phyloP scores from a whole-genome alignment of 2,329 filamentous ascomycete genomes.

The Fusarium tupiense region DNA sequence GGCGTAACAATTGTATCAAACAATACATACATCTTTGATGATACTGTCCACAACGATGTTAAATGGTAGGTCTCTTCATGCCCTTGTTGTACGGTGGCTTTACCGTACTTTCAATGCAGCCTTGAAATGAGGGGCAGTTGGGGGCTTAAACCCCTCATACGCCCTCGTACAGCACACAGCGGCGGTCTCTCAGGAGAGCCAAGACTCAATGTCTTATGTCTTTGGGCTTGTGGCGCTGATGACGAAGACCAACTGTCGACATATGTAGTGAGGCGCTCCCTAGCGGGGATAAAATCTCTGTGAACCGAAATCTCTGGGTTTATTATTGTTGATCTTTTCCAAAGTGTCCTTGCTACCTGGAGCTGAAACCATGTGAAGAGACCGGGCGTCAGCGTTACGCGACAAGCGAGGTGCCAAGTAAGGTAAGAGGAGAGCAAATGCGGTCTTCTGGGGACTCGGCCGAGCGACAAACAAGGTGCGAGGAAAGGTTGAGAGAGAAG shows the following conservation, averaged over 20 bases:
- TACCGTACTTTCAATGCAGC: neutral
- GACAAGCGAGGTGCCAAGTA: conserved; percentile 17
- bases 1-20: neutral
- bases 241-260: conserved; percentile 12
- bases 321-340: conserved; percentile 37
- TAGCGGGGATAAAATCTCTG: conserved; percentile 22
- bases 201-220: conserved; percentile 27
- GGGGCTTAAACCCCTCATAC: conserved; percentile 29
- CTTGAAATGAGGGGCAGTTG: conserved; percentile 25
- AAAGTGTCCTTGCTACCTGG: conserved; percentile 27
- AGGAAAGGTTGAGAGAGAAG: neutral
- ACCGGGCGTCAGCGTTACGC: conserved; percentile 20
- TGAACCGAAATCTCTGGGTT: conserved; percentile 25
- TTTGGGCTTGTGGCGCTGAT: conserved; percentile 22
- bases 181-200: conserved; percentile 26
- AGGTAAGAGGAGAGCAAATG: conserved; percentile 9
- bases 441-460: conserved; percentile 40
- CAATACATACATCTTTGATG: neutral
- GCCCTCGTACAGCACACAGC: conserved; percentile 18
- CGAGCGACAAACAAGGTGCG: conserved; percentile 33
- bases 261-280: neutral
- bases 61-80: neutral
- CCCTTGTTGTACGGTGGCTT: no score
- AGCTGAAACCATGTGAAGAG: conserved; percentile 38
- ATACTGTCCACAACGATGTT: neutral